These are phyloP conservation scores for Globisporangium acanthophoron DNA, from an alignment of 352 stramenopile genomes.

Conservation along the genomic window DNA sequence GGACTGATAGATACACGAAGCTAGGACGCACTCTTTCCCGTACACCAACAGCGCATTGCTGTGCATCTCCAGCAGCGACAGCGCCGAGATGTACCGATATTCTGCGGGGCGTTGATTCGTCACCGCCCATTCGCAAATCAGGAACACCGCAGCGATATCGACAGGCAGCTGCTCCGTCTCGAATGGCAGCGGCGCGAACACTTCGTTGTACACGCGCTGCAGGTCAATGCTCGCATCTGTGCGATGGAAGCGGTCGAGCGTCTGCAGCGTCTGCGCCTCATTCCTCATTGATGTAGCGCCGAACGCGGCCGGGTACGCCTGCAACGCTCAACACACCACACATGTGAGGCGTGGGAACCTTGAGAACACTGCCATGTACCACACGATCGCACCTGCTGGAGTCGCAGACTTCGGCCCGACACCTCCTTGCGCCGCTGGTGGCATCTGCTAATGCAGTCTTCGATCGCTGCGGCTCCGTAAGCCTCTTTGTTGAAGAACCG, in stretches of 20 bases:
- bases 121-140: slow-evolving; percentile 82
- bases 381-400: slow-evolving; percentile 43
- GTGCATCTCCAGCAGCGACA: slow-evolving; percentile 82
- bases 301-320: slow-evolving; percentile 27
- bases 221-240: slow-evolving; percentile 68
- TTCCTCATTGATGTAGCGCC: slow-evolving; percentile 46
- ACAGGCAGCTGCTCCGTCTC: slow-evolving; percentile 45
- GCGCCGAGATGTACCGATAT: slow-evolving; percentile 74
- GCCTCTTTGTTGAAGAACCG: slow-evolving; percentile 66
- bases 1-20: slow-evolving; percentile 1
- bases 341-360: background rate
- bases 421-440: slow-evolving; percentile 48
- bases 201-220: slow-evolving; percentile 62
- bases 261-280: slow-evolving; percentile 73
- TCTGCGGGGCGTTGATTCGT: slow-evolving; percentile 74
- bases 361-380: background rate
- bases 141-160: slow-evolving; percentile 60
- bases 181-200: slow-evolving; percentile 49
- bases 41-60: slow-evolving; percentile 55
- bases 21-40: slow-evolving; percentile 43
- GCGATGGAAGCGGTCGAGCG: slow-evolving; percentile 76
- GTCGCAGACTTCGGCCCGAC: slow-evolving; percentile 53
- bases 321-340: background rate
- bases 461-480: slow-evolving; percentile 41
- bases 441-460: slow-evolving; percentile 45